These are phyloP conservation scores for Vitis labrusca DNA, from an alignment of 164 flowering plant genomes.

Conservation along the genomic window DNA sequence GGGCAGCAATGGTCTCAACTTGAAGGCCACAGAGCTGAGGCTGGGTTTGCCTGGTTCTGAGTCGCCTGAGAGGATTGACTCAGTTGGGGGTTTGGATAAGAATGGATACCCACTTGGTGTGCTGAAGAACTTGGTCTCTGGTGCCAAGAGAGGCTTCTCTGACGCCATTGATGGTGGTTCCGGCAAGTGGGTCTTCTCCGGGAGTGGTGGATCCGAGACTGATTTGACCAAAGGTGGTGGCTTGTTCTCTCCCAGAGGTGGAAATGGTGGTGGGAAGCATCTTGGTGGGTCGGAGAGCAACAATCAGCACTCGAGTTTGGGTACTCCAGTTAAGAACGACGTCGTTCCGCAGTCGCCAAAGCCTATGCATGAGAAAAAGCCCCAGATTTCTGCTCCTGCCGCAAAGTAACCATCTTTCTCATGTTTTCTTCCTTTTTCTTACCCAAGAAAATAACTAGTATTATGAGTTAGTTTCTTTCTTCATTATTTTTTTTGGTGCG, in stretches of 20 bases:
- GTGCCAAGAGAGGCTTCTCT: slow-evolving; percentile 74
- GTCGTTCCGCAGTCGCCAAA: slow-evolving; percentile 30
- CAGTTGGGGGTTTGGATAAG: slow-evolving; percentile 23
- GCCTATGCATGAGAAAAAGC: slow-evolving; percentile 50
- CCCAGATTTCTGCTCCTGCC: slow-evolving; percentile 56
- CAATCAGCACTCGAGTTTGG: slow-evolving; percentile 20
- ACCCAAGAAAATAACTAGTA: too few relatives aligned
- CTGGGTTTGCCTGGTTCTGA: slow-evolving; percentile 90
- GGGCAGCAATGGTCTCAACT: slow-evolving; percentile 27
- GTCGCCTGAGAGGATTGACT: slow-evolving; percentile 57
- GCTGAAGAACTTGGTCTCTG: slow-evolving; percentile 47
- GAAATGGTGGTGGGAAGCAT: slow-evolving; percentile 32
- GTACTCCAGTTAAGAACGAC: slow-evolving; percentile 24
- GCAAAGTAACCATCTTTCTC: slow-evolving; percentile 43
- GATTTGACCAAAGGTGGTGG: slow-evolving; percentile 37
- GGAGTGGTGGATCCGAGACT: slow-evolving; percentile 47
- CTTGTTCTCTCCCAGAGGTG: slow-evolving; percentile 48
- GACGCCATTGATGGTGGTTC: slow-evolving; percentile 54
- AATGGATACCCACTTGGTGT: slow-evolving; percentile 18
- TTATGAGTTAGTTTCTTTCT: background rate
- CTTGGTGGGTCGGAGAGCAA: slow-evolving; percentile 25
- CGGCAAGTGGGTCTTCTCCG: slow-evolving; percentile 69
- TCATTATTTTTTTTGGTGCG: too few relatives aligned
- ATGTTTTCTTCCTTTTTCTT: background rate
- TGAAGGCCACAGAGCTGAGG: slow-evolving; percentile 82